Evolutionary conservation across 2,329 filamentous ascomycete species (phyloP).

Genomic region (Nectriaceae sp.): DNA sequence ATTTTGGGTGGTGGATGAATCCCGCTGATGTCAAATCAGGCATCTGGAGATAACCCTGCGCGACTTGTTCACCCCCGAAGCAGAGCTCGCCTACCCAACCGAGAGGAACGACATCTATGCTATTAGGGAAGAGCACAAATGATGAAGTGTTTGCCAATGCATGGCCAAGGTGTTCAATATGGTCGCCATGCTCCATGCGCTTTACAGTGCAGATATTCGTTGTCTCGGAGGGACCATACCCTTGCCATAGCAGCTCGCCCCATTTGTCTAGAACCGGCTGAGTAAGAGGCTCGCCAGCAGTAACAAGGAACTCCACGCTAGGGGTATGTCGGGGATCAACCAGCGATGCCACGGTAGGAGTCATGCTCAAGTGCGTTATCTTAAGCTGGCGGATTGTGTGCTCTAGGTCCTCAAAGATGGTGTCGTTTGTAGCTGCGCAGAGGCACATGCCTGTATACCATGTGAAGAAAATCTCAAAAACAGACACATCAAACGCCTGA

Average conservation of each 20-base stretch:
- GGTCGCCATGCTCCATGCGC: slow-evolving; percentile 57
- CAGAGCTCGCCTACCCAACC: slow-evolving; percentile 82
- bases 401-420: slow-evolving; percentile 73
- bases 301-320: slow-evolving; percentile 72
- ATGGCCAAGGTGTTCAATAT: slow-evolving; percentile 75
- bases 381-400: slow-evolving; percentile 60
- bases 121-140: slow-evolving; percentile 56
- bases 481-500: slow-evolving; percentile 83
- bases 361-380: slow-evolving; percentile 82
- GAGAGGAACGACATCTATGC: slow-evolving; percentile 58
- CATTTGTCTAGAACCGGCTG: slow-evolving; percentile 70
- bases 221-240: slow-evolving; percentile 82
- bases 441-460: slow-evolving; percentile 79
- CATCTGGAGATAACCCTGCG: slow-evolving; percentile 71
- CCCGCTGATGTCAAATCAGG: slow-evolving; percentile 63
- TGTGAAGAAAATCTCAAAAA: slow-evolving; percentile 88
- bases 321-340: slow-evolving; percentile 70
- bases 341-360: slow-evolving; percentile 81
- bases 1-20: slow-evolving; percentile 68
- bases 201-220: slow-evolving; percentile 86
- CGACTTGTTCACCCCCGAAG: slow-evolving; percentile 83
- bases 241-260: slow-evolving; percentile 72
- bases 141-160: slow-evolving; percentile 76
- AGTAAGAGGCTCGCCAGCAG: slow-evolving; percentile 79
- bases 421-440: slow-evolving; percentile 74